Base-by-base conservation (phyloP, 2,329 filamentous ascomycete species). In the Diplodia intermedia region DNA sequence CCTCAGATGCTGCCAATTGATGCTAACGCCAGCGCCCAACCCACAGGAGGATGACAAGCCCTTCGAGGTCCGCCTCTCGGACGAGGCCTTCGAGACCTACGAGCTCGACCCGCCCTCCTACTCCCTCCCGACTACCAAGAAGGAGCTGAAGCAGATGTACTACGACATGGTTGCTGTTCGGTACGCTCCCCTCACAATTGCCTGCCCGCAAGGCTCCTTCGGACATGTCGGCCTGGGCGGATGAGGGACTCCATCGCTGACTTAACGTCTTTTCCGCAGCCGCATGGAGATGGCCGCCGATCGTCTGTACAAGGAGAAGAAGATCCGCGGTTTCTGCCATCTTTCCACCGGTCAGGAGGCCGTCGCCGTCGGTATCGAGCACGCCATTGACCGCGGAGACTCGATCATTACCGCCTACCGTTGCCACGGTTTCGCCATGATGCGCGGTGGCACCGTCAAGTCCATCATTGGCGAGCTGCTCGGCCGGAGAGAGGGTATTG, bases 231-330 rank as follows among this genome's bases (percentile, higher is more conserved):
- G 38, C 23, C 40, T 68, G 70, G 38, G 71, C 70, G 47, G 40
- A 52, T 63, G 60, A 63, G 31, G 36, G 53, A 31, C 54, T 52
- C 60, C 49, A 23, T 26, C 63, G 61, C 67, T 66, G 56, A 67
- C 67, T 50, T 67, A 20, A 29, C 31, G 20, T 38, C 52, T 66
- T 57, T 43, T 31, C 67, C 62, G 66, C 75, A 97, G 94, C 84
- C 95, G 97, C 82, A 97, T 99, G 95, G 95, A 99, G 85, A 97
- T 99, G 94, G 94, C 94, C 73, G 93, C 95, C 84, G 95, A 99
- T 81, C 89, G 94, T 80, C 86, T 99, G 78, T 99, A 99, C 92
- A 99, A 99, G 87, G 95, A 98, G 87, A 99, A 99, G 91, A 98
- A 99, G 88, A 98, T 99, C 77, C 92, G 95, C 77, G 95, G 95